Evolutionary conservation across 208 protist genomes (phyloP).

Genomic region (Trypanosoma rangeli): DNA sequence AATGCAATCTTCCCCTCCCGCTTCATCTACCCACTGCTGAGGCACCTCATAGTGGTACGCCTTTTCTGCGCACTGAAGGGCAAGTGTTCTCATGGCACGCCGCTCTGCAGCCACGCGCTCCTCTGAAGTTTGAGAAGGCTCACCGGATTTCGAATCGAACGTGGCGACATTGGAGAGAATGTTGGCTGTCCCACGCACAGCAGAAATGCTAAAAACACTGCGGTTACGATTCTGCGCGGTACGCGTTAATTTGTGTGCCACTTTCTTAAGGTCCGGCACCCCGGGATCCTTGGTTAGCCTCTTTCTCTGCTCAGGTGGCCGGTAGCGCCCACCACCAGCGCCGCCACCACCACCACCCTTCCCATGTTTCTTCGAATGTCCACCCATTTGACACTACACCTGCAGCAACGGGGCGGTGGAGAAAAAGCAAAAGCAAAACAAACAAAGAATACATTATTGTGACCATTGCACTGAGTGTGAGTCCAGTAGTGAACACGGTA

Average conservation of each 20-base stretch:
- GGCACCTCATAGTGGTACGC: constrained; percentile 78
- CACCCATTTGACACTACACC: constrained; percentile 49
- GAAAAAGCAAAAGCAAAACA: constrained; percentile 1
- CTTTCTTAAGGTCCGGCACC: constrained; percentile 76
- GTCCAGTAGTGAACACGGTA: no score
- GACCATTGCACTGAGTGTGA: no score
- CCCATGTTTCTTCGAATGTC: constrained; percentile 87
- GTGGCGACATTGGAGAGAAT: neutral
- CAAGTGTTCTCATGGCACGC: constrained; percentile 71
- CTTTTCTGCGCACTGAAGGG: constrained; percentile 70
- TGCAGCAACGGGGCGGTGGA: neutral
- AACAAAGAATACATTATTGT: neutral
- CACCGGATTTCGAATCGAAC: neutral
- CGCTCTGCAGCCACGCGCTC: constrained; percentile 46
- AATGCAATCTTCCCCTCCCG: constrained; percentile 32
- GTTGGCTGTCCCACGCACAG: constrained; percentile 22
- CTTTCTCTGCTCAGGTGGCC: constrained; percentile 36
- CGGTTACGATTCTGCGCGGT: constrained; percentile 64
- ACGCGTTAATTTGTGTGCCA: constrained; percentile 55
- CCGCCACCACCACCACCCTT: constrained; percentile 60
- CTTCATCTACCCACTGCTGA: constrained; percentile 26
- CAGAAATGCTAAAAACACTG: constrained; percentile 71
- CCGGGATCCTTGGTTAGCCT: constrained; percentile 75
- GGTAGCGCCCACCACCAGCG: constrained; percentile 32
- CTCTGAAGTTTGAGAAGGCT: constrained; percentile 28